Evolutionary conservation across 179 eudicot genomes (phyloP).

Genomic region (Silene noctiflora): DNA sequence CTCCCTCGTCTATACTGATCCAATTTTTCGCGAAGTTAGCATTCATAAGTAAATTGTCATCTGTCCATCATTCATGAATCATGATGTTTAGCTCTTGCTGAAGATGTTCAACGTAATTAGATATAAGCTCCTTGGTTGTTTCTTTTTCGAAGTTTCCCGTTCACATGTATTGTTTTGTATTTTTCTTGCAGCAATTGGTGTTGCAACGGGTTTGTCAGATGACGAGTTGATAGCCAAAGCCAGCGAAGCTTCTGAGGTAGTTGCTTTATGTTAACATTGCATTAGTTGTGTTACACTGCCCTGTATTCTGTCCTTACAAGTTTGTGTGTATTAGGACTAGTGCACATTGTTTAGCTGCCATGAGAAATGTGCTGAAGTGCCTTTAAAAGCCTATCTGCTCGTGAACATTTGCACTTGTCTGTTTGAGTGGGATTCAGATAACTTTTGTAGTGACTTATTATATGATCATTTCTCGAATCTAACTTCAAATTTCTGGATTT

Average conservation of each 20-base stretch:
- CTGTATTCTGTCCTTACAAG: not conserved
- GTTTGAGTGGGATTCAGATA: no score
- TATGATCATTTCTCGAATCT: not conserved
- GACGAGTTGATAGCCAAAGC: conserved; percentile 41
- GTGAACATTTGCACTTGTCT: no score
- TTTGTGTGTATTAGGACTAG: not conserved
- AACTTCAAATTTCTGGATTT: not conserved
- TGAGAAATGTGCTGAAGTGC: no score
- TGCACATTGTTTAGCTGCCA: not conserved
- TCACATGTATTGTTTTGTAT: not conserved
- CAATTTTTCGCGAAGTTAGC: no score
- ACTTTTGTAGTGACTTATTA: not conserved
- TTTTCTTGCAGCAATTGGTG: conserved; percentile 42
- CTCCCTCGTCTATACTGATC: no score
- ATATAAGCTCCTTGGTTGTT: no score
- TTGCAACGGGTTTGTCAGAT: conserved; percentile 37
- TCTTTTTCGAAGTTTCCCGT: no score
- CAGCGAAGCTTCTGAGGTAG: conserved; percentile 70
- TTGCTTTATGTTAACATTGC: conserved; percentile 8
- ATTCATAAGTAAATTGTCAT: no score
- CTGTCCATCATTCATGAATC: no score
- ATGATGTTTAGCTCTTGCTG: no score
- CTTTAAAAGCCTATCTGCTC: no score
- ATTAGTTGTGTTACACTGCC: conserved; percentile 3
- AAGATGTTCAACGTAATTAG: no score